Base-by-base conservation (phyloP, 2,329 filamentous ascomycete species). In the Aschersonia sp. region DNA sequence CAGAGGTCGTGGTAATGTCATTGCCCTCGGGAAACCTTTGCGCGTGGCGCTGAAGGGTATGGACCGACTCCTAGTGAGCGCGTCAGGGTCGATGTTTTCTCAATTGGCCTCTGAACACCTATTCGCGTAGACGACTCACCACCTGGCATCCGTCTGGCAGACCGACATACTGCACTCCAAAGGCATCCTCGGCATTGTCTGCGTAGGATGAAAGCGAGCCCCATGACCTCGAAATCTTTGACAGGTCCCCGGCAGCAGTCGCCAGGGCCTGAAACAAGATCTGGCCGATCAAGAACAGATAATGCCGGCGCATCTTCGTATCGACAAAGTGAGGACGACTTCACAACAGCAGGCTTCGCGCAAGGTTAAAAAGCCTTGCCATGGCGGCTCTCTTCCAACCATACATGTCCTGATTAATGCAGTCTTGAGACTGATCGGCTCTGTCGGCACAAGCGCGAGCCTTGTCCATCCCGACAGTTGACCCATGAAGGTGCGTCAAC, bases 11-110 rank as follows among this genome's bases (percentile, higher is more conserved):
- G 29, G 51, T 53, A 1, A 70, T 73, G 52, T 78, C 74, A 50
- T 74, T 65, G 31, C 60, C 61, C 49, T 59, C 62, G 14, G 62
- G 71, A 42, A 74, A 76, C 30, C 74, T 66, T 50, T 77, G 63
- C 1, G 71, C 70, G 56, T 78, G 75, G 31, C 75, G 66, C 54
- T 77, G 73, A 12, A 79, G 63, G 5, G 55, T 76, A 72, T 49
- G 73, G 69, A 50, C 52, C 4, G 47, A 77, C 60, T 56, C 76
- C 72, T 53, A 30, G 9, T 31, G 32, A 11, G 22, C 29, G 10
- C 10, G 47, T 46, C 29, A 48, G 42, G 22, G n/a, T 4, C n/a
- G n/a, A 9, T 44, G 30, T 31, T 30, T 31, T 37, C 35, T 9
- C 12, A 37, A 37, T 37, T 37, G 8, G 35, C 12, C 35, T 12